Percentiles rank a stretch among this genome's conserved stretches.
Conservation (phyloP, 2,329 filamentous ascomycete genomes). For the Cordyceps pruinosa region DNA sequence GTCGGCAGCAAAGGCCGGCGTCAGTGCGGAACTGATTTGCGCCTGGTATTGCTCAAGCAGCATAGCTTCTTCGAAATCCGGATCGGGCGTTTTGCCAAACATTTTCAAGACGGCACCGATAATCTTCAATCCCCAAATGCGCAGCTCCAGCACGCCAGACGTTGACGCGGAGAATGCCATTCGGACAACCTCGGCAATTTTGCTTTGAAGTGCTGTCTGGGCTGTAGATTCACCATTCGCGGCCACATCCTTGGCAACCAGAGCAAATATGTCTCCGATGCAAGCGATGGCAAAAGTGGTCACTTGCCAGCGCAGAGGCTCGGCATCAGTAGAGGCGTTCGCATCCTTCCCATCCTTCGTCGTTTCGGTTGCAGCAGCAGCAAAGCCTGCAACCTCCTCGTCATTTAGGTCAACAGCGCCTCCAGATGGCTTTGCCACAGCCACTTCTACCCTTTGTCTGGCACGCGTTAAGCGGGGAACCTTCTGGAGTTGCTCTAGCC, state of each 20-base stretch:
- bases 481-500: slow-evolving; percentile 82
- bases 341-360: slow-evolving; percentile 47
- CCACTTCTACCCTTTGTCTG: slow-evolving; percentile 50
- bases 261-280: slow-evolving; percentile 71
- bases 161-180: slow-evolving; percentile 98
- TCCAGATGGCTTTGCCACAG: slow-evolving; percentile 39
- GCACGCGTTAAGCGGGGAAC: slow-evolving; percentile 82
- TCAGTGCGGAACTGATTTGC: slow-evolving; percentile 93
- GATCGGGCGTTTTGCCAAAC: slow-evolving; percentile 92
- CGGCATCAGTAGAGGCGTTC: slow-evolving; percentile 57
- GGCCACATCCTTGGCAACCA: slow-evolving; percentile 72
- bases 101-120: slow-evolving; percentile 90
- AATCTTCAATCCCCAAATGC: slow-evolving; percentile 87
- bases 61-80: slow-evolving; percentile 95
- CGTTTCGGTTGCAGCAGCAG: slow-evolving; percentile 58
- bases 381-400: slow-evolving; percentile 94
- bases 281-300: slow-evolving; percentile 89
- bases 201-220: slow-evolving; percentile 70
- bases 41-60: slow-evolving; percentile 97
- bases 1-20: slow-evolving; percentile 90
- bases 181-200: slow-evolving; percentile 84
- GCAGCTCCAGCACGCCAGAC: slow-evolving; percentile 80
- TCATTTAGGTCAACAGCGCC: slow-evolving; percentile 76
- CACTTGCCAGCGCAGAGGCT: slow-evolving; percentile 91
- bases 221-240: slow-evolving; percentile 73